Conservation (phyloP, 768 basidiomycete genomes). For the Lentinula edodes region DNA sequence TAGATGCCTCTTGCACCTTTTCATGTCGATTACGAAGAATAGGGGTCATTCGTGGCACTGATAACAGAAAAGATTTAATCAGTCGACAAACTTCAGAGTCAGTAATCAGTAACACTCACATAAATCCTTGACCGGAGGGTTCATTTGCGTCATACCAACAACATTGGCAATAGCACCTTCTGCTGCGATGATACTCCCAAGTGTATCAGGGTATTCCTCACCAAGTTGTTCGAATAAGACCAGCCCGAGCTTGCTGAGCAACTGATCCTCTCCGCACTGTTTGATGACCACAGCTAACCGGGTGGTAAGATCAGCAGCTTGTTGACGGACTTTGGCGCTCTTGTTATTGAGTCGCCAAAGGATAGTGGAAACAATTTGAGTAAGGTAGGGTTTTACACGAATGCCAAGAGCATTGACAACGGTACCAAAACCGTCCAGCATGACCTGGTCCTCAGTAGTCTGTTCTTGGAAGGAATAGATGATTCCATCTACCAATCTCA, state of each 20-base stretch:
- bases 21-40: conserved; percentile 98
- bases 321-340: conserved; percentile 97
- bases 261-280: conserved; percentile 94
- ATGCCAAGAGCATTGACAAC: conserved; percentile 96
- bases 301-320: conserved; percentile 98
- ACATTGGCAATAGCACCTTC: conserved; percentile 99
- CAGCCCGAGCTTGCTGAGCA: conserved; percentile 92
- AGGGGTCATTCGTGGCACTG: conserved; percentile 99
- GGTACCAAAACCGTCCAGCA: conserved; percentile 97
- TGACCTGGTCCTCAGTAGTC: conserved; percentile 97
- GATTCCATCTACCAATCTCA: conserved; percentile 94
- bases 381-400: conserved; percentile 96
- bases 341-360: conserved; percentile 99
- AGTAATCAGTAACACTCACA: conserved; percentile 48
- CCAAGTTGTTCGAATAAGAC: conserved; percentile 98
- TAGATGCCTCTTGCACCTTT: conserved; percentile 98
- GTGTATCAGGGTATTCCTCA: conserved; percentile 98
- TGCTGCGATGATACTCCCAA: conserved; percentile 98
- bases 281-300: conserved; percentile 96
- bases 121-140: conserved; percentile 98
- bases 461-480: conserved; percentile 99
- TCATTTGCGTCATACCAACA: conserved; percentile 99
- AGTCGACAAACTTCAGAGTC: conserved; percentile 1
- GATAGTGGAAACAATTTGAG: conserved; percentile 97
- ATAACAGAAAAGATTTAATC: not conserved